Percentiles rank a stretch among this genome's conserved stretches.
These are phyloP conservation scores for Pulveroboletus sp. DNA, from an alignment of 768 basidiomycete species.

Conservation along the genomic window DNA sequence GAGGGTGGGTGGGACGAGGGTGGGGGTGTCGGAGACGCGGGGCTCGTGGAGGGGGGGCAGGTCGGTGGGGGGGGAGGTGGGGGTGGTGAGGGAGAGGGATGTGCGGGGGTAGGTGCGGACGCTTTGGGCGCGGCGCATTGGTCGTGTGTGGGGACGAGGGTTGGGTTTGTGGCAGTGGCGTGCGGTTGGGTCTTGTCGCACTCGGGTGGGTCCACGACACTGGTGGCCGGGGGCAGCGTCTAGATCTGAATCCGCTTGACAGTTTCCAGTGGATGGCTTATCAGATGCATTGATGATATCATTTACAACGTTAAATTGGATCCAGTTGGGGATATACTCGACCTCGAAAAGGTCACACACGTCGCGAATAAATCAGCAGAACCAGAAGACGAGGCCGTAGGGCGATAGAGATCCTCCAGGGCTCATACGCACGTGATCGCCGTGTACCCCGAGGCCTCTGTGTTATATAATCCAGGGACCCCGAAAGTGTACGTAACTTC, in stretches of 20 bases:
- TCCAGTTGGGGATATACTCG: neutral
- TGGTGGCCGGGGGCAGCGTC: too few relatives aligned
- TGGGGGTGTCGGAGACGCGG: slow-evolving; percentile 54
- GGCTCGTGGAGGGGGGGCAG: slow-evolving; percentile 58
- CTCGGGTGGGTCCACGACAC: too few relatives aligned
- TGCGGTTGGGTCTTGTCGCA: neutral
- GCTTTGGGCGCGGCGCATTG: slow-evolving; percentile 66
- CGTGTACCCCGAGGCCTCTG: slow-evolving; percentile 10
- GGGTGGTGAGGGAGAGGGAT: slow-evolving; percentile 36
- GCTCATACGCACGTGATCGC: slow-evolving; percentile 14
- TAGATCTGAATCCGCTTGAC: too few relatives aligned
- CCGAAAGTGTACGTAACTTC: slow-evolving; percentile 20
- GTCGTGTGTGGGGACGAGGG: neutral
- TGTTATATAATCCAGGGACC: slow-evolving; percentile 24
- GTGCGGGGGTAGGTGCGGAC: slow-evolving; percentile 54
- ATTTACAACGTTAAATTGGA: neutral
- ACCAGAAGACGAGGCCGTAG: neutral
- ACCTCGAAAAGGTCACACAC: neutral
- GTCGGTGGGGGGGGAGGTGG: slow-evolving; percentile 42
- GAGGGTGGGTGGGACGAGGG: too few relatives aligned
- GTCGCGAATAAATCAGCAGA: too few relatives aligned
- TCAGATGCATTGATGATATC: neutral
- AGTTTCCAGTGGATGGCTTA: too few relatives aligned
- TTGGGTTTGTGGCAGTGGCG: neutral
- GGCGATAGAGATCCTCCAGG: neutral